phyloP scores from a whole-genome alignment of 371 early-diverging fungal species.

The Parasitella parasitica region DNA sequence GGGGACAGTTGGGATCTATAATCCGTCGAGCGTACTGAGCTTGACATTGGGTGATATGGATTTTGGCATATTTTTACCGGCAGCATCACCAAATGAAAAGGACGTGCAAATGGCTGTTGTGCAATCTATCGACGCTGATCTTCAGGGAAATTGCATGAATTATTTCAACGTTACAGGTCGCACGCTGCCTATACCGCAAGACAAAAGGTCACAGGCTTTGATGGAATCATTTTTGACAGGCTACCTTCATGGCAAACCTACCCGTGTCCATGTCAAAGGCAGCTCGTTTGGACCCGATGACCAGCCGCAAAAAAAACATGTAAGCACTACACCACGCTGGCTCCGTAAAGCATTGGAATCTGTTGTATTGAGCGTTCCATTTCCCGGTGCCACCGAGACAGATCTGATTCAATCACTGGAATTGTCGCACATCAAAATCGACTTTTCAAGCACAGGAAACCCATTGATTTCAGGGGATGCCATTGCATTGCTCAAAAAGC shows the following conservation, averaged over 20 bases:
- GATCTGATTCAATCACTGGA: conserved; percentile 42
- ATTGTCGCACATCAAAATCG: conserved; percentile 41
- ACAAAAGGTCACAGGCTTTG: conserved; percentile 8
- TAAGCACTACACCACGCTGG: conserved; percentile 35
- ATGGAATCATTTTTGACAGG: conserved; percentile 39
- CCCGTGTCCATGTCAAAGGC: conserved; percentile 37
- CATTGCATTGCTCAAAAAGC: conserved; percentile 33
- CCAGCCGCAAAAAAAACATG: conserved; percentile 7
- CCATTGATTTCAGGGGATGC: conserved; percentile 44
- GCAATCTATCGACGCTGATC: conserved; percentile 32
- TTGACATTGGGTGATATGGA: conserved; percentile 44
- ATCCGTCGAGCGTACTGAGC: conserved; percentile 46
- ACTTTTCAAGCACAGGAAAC: conserved; percentile 23
- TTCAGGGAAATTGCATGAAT: conserved; percentile 39
- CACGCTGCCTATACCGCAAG: conserved; percentile 28
- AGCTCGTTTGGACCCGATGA: conserved; percentile 37
- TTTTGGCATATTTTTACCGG: conserved; percentile 45
- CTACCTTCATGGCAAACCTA: conserved; percentile 42
- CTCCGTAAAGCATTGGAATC: conserved; percentile 37
- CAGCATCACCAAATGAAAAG: conserved; percentile 7
- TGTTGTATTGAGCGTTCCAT: conserved; percentile 37
- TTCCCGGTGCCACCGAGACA: conserved; percentile 43
- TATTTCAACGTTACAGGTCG: conserved; percentile 44
- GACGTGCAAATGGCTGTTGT: conserved; percentile 47
- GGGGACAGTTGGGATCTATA: conserved; percentile 41